Conservation (phyloP, 371 early-diverging fungal species). For the Mortierella sp. region DNA sequence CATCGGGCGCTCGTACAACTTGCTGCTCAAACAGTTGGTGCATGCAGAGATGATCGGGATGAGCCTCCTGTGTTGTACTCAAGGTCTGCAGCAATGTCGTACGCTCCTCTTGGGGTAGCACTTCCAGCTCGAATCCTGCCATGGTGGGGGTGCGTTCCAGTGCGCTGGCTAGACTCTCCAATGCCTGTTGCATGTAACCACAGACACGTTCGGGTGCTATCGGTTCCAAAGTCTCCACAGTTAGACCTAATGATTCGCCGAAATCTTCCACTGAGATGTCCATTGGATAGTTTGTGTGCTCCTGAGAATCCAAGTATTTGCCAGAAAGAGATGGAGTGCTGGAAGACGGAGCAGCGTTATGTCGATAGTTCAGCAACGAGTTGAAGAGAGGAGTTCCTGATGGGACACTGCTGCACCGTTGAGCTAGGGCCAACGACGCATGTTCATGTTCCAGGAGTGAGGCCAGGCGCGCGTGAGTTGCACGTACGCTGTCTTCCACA, state of each 20-base stretch:
- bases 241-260: background rate
- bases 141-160: background rate
- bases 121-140: background rate
- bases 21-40: slow-evolving; percentile 17
- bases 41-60: background rate
- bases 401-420: slow-evolving; percentile 23
- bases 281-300: slow-evolving; percentile 16
- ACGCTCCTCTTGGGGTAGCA: too few species aligned
- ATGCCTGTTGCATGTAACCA: slow-evolving; percentile 18
- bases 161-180: slow-evolving; percentile 10
- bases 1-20: slow-evolving; percentile 10
- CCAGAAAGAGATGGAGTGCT: background rate
- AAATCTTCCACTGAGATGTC: slow-evolving; percentile 6
- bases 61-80: too few species aligned
- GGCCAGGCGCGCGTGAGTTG: slow-evolving; percentile 1
- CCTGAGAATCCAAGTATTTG: background rate
- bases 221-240: background rate
- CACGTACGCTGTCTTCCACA: slow-evolving; percentile 3
- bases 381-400: slow-evolving; percentile 31
- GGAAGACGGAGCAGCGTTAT: background rate
- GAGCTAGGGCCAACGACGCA: slow-evolving; percentile 27
- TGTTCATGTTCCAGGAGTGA: slow-evolving; percentile 14
- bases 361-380: slow-evolving; percentile 32
- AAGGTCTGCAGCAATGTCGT: too few species aligned
- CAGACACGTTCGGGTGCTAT: background rate